These are phyloP conservation scores for Malus hybrid DNA, from an alignment of 331 rosid species.

Conservation along the genomic window DNA sequence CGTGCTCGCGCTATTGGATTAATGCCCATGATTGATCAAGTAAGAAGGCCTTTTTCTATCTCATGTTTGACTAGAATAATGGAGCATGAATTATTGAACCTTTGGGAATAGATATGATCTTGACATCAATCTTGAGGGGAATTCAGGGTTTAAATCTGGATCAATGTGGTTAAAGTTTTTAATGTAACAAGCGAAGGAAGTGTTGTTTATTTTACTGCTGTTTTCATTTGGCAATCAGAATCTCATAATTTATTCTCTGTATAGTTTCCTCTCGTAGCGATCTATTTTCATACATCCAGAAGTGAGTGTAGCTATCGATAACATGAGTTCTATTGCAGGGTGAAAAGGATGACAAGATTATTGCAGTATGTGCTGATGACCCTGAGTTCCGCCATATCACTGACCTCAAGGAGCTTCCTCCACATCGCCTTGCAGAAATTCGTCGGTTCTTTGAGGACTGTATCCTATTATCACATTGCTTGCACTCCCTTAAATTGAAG, in stretches of 20 bases:
- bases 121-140: neutral
- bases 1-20: constrained; percentile 99
- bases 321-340: constrained; percentile 49
- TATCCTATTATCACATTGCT: constrained; percentile 48
- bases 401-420: constrained; percentile 87
- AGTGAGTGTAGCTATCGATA: neutral
- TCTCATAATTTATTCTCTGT: neutral
- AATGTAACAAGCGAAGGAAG: neutral
- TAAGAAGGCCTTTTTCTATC: constrained; percentile 1
- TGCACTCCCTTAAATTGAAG: neutral
- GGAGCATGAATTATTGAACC: neutral
- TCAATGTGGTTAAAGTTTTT: neutral
- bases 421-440: constrained; percentile 94
- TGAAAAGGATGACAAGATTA: constrained; percentile 97
- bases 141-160: neutral
- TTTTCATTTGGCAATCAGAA: neutral
- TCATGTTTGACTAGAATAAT: neutral
- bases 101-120: neutral
- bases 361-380: constrained; percentile 97
- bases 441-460: constrained; percentile 97
- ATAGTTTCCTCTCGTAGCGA: neutral
- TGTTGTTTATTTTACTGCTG: neutral
- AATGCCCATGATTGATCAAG: constrained; percentile 99
- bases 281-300: neutral
- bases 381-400: constrained; percentile 83